Percentiles rank a stretch among this genome's conserved stretches.
These are phyloP conservation scores for Persicaria maculosa DNA, from an alignment of 148 eudicot species.

Conservation along the genomic window DNA sequence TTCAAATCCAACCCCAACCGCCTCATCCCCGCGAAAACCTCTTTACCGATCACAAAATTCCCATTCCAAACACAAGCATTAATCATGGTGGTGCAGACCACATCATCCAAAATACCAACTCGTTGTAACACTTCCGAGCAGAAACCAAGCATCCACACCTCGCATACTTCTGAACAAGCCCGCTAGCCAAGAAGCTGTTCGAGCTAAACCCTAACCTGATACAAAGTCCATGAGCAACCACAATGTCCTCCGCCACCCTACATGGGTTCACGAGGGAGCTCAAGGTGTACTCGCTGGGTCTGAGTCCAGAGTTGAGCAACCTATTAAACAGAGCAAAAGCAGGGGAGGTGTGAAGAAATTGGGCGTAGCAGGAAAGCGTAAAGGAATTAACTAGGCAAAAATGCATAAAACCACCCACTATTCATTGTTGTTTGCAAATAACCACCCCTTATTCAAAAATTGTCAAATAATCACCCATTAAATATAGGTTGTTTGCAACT, in stretches of 20 bases:
- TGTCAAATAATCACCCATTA: too few species aligned
- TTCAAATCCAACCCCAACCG: constrained; percentile 40
- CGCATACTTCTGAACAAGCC: constrained; percentile 44
- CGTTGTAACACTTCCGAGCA: constrained; percentile 51
- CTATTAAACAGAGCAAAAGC: constrained; percentile 29
- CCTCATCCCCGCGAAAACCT: constrained; percentile 35
- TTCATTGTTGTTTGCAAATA: too few species aligned
- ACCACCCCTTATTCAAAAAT: too few species aligned
- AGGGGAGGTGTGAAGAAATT: constrained; percentile 15
- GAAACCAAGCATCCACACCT: constrained; percentile 30
- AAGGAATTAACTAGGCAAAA: too few species aligned
- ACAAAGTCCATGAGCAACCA: constrained; percentile 40
- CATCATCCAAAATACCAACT: constrained; percentile 43
- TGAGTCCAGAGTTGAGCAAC: constrained; percentile 27
- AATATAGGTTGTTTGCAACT: too few species aligned
- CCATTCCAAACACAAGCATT: constrained; percentile 62
- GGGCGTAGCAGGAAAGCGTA: constrained; percentile 39
- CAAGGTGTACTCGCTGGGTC: constrained; percentile 41
- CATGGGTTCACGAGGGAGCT: constrained; percentile 46
- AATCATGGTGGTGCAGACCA: constrained; percentile 56
- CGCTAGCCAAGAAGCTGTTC: constrained; percentile 45
- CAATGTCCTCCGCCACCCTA: constrained; percentile 21
- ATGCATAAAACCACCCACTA: too few species aligned
- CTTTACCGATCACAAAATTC: constrained; percentile 35
- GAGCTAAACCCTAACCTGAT: constrained; percentile 39